These are phyloP conservation scores for Phaeophleospora eucalypticola DNA, from an alignment of 2,329 filamentous ascomycete genomes.

Conservation along the genomic window DNA sequence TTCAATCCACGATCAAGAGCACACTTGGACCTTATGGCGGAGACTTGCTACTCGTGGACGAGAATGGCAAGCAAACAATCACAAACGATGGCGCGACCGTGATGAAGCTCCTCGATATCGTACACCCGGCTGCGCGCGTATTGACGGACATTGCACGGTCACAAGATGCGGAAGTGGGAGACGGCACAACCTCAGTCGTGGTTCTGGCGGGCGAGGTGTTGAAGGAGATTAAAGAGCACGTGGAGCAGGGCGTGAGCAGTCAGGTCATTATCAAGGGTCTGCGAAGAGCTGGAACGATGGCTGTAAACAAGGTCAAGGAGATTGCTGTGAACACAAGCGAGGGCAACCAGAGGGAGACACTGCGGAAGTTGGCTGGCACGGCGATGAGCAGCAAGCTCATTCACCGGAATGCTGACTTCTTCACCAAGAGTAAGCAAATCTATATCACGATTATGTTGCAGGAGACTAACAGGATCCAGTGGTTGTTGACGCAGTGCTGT, in stretches of 20 bases:
- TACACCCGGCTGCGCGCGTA: constrained; percentile 94
- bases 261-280: constrained; percentile 97
- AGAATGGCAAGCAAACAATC: constrained; percentile 93
- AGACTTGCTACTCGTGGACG: constrained; percentile 91
- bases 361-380: constrained; percentile 83
- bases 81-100: constrained; percentile 99
- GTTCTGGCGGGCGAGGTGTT: constrained; percentile 96
- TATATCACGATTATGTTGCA: constrained; percentile 22
- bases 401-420: constrained; percentile 93
- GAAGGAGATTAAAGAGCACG: constrained; percentile 92
- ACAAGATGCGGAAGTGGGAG: constrained; percentile 97
- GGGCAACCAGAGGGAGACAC: constrained; percentile 77
- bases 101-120: constrained; percentile 99
- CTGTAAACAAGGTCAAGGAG: constrained; percentile 98
- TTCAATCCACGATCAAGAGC: constrained; percentile 92
- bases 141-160: constrained; percentile 97
- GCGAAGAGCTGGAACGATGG: constrained; percentile 79
- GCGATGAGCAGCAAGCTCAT: constrained; percentile 99
- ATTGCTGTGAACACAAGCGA: constrained; percentile 84
- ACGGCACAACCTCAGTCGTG: constrained; percentile 95
- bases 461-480: constrained; percentile 51
- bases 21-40: constrained; percentile 96
- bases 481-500: constrained; percentile 95
- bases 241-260: constrained; percentile 94
- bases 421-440: constrained; percentile 77